Evolutionary conservation across 2,329 filamentous ascomycete species (phyloP), one percentile per base, ranked within the genome.

Genomic region (Ophiostoma ips): DNA sequence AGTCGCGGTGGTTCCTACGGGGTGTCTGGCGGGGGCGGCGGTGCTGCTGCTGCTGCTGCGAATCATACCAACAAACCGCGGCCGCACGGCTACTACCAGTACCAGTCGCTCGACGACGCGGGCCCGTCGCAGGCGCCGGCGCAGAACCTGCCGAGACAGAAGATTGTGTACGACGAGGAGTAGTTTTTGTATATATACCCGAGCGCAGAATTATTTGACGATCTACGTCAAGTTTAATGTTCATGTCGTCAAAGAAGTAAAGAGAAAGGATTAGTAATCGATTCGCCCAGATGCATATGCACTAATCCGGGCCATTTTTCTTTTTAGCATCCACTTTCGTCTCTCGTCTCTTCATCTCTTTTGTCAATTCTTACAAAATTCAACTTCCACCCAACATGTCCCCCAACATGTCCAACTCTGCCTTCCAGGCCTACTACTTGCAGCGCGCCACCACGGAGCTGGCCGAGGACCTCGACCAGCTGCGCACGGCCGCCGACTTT

Each of bases 401-500:
- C 15, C 38, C 28, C 19, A 9, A 28, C 28, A 30, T 40, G 3
- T 35, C 46, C 33, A 48, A 41, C 33, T 11, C 36, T n/a, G 46
- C 46, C 12, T 53, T 53, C 15, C 19, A 73, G 9, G 68, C 77
- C 10, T 82, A 78, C 62, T 87, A 87, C 62, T 73, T 88, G 44
- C 78, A 83, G 58, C 78, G 76, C 52, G 69, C 79, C 6, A 85
- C 84, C 0, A 68, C 71, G 47, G 84, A 88, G 61, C 79, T 89
- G 50, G 77, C 80, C 12, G 81, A 87, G 56, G 84, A 88, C 61
- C 71, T 89, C 35, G 79, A 86, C 66, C 78, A 79, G 62, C 70
- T 87, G 54, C 77, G 84, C 55, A 64, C 59, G 8, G 81, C 84
- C 10, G 76, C 79, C 57, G 84, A 88, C 64, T 89, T 87, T 66